These are phyloP conservation scores for Lodderomyces parapsilosis DNA, from an alignment of 1,139 yeast species.

Conservation along the genomic window DNA sequence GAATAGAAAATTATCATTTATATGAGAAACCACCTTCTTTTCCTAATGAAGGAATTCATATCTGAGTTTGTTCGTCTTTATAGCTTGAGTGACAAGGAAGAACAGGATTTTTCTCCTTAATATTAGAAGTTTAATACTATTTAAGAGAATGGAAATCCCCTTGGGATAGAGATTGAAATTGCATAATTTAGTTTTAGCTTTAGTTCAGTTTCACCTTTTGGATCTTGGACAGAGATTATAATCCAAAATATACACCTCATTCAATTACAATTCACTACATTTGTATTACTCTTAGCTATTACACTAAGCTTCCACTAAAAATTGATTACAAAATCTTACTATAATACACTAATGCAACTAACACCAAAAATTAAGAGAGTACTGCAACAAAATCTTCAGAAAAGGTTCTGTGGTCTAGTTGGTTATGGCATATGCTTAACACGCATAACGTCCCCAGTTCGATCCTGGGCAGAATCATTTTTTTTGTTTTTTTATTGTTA, in stretches of 20 bases:
- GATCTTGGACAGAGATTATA: too few species aligned
- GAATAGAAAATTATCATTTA: neutral
- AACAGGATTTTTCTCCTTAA: neutral
- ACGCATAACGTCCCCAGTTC: conserved; percentile 99
- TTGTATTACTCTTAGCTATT: too few species aligned
- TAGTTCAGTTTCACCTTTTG: too few species aligned
- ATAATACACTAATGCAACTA: too few species aligned
- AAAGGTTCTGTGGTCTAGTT: conserved; percentile 81
- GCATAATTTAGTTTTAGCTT: neutral
- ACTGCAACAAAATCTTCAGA: neutral
- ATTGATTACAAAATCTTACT: too few species aligned
- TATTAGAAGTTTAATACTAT: neutral
- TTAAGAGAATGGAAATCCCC: neutral
- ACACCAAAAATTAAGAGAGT: too few species aligned
- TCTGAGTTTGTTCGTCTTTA: neutral
- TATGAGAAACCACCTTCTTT: neutral
- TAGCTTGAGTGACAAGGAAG: neutral
- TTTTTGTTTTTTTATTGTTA: neutral
- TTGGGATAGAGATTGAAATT: neutral
- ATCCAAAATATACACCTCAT: neutral
- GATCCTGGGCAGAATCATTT: conserved; percentile 97
- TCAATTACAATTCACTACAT: too few species aligned
- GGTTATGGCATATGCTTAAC: conserved; percentile 99
- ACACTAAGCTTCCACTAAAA: too few species aligned
- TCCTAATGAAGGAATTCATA: neutral